Evolutionary conservation across 139 green algal species (phyloP).

Genomic region (Chlorella sp.): DNA sequence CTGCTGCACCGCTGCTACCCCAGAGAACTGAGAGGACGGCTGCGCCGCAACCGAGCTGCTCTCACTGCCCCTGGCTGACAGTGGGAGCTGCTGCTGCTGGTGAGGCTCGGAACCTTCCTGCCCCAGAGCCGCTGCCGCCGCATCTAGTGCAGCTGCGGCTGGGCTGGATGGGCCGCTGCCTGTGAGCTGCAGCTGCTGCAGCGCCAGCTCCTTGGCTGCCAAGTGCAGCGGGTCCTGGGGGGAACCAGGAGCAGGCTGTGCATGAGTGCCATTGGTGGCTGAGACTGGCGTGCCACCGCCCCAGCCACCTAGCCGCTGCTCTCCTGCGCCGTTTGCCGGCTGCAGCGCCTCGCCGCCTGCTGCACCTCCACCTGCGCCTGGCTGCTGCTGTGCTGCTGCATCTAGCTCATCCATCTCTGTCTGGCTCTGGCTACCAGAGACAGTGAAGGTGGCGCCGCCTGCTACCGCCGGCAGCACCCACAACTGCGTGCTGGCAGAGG

Average conservation of each 20-base stretch:
- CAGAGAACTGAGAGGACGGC: conserved; percentile 22
- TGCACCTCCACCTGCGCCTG: background rate
- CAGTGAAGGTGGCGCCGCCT: conserved; percentile 6
- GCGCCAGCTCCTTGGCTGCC: conserved; percentile 30
- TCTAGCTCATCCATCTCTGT: background rate
- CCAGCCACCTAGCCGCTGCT: background rate
- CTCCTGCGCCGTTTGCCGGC: background rate
- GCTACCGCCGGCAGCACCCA: conserved; percentile 32
- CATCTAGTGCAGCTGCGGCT: conserved; percentile 18
- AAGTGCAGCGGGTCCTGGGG: conserved; percentile 47
- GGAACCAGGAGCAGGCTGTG: background rate
- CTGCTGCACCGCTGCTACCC: too few species aligned
- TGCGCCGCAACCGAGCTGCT: background rate
- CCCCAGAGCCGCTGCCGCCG: background rate
- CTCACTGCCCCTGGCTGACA: background rate
- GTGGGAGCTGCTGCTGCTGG: conserved; percentile 6
- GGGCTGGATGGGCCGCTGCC: conserved; percentile 13
- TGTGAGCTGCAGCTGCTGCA: conserved; percentile 23
- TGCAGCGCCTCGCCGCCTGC: background rate
- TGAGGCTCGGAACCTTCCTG: background rate
- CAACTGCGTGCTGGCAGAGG: conserved; percentile 18
- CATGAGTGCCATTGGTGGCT: background rate
- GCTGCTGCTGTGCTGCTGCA: background rate
- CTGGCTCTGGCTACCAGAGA: conserved; percentile 33
- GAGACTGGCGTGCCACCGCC: background rate